Evolutionary conservation across 495 filamentous ascomycete genomes (phyloP).

Genomic region (Penicillium longicatenatum): DNA sequence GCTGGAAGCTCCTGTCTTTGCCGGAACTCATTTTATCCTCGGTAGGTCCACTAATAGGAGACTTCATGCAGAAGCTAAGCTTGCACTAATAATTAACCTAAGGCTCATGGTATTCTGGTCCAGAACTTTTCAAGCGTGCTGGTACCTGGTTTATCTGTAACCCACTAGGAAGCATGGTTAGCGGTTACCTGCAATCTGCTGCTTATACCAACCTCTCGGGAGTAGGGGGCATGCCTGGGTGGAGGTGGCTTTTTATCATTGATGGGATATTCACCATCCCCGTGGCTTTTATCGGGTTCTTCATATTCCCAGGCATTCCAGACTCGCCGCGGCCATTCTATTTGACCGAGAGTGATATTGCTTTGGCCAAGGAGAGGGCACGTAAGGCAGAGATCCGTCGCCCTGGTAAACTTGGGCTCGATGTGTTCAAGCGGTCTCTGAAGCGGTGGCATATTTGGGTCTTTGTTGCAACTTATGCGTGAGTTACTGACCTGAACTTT

Average conservation of each 20-base stretch:
- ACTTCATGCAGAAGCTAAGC: neutral
- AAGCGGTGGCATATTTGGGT: constrained; percentile 52
- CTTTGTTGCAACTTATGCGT: constrained; percentile 48
- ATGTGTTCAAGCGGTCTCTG: constrained; percentile 45
- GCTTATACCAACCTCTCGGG: constrained; percentile 50
- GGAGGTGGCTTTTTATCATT: constrained; percentile 54
- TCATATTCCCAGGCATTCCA: constrained; percentile 52
- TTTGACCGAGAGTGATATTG: constrained; percentile 38
- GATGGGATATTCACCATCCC: constrained; percentile 54
- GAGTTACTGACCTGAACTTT: constrained; percentile 10
- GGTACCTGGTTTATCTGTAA: constrained; percentile 44
- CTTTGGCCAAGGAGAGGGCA: constrained; percentile 38
- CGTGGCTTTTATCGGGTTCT: constrained; percentile 44
- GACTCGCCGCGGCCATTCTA: constrained; percentile 46
- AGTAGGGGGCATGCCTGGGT: constrained; percentile 47
- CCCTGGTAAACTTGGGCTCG: constrained; percentile 37
- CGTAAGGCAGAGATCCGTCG: constrained; percentile 29
- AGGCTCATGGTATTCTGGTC: constrained; percentile 44
- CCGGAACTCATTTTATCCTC: constrained; percentile 43
- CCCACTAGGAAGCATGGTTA: constrained; percentile 38
- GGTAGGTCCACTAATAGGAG: constrained; percentile 17
- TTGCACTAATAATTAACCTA: neutral
- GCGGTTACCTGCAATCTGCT: constrained; percentile 46
- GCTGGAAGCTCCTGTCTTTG: constrained; percentile 47
- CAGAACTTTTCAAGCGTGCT: constrained; percentile 41